Evolutionary conservation across 2,329 filamentous ascomycete genomes (phyloP).

Genomic region (Sporothrix globosa): DNA sequence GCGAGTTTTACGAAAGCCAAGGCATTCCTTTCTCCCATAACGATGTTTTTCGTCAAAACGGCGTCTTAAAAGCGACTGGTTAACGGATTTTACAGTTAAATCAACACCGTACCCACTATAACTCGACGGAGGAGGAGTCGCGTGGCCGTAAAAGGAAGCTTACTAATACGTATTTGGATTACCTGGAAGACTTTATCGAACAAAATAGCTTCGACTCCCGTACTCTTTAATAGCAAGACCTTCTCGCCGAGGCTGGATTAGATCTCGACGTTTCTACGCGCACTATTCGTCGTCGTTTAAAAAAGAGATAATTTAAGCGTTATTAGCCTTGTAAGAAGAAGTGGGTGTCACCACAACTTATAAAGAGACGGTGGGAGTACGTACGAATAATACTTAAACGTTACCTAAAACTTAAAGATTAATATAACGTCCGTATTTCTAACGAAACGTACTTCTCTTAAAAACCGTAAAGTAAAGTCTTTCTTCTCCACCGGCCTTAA

Average conservation of each 20-base stretch:
- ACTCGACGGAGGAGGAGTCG: neutral
- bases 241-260: neutral
- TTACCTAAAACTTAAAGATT: neutral
- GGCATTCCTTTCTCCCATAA: too few species aligned
- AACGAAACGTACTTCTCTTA: neutral
- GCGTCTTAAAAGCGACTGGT: too few species aligned
- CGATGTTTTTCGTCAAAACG: too few species aligned
- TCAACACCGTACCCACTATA: too few species aligned
- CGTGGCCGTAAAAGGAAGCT: neutral
- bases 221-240: neutral
- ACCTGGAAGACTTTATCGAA: neutral
- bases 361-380: neutral
- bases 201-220: neutral
- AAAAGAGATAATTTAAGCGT: neutral
- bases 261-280: neutral
- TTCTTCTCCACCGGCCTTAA: neutral
- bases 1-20: too few species aligned
- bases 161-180: neutral
- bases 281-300: neutral
- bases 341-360: neutral
- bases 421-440: neutral
- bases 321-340: neutral
- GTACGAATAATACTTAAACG: neutral
- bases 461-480: neutral
- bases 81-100: too few species aligned